Percentiles rank a stretch among this genome's conserved stretches.
phyloP scores from a whole-genome alignment of 2,329 filamentous ascomycete genomes.

The Pseudocercospora eumusae region DNA sequence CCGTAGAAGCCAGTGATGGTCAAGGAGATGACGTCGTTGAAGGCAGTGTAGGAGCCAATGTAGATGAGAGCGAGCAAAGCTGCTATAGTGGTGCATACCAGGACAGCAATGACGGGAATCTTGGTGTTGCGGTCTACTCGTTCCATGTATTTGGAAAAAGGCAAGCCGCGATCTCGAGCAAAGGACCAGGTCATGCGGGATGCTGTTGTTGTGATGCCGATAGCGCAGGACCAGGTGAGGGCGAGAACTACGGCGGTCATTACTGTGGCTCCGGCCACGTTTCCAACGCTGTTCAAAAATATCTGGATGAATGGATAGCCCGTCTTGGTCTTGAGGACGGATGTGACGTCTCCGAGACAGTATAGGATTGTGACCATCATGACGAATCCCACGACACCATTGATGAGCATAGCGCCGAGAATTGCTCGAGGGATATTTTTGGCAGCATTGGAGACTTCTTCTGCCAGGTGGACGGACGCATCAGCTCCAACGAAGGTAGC shows the following conservation, averaged over 20 bases:
- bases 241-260: conserved; percentile 50
- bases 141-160: conserved; percentile 43
- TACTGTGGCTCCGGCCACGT: conserved; percentile 47
- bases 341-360: conserved; percentile 46
- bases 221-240: conserved; percentile 39
- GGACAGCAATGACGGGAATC: conserved; percentile 37
- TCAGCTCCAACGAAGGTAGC: conserved; percentile 45
- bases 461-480: conserved; percentile 51
- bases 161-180: conserved; percentile 46
- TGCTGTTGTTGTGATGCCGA: conserved; percentile 45
- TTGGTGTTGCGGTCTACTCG: conserved; percentile 33
- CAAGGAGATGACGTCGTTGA: conserved; percentile 51
- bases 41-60: conserved; percentile 46
- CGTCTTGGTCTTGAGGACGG: conserved; percentile 47
- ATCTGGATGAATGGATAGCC: conserved; percentile 56
- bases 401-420: conserved; percentile 51
- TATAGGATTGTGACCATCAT: conserved; percentile 50
- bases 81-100: conserved; percentile 58
- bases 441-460: conserved; percentile 54
- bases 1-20: conserved; percentile 48
- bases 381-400: conserved; percentile 50
- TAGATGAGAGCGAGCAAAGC: conserved; percentile 46
- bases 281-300: conserved; percentile 51
- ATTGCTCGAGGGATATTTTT: conserved; percentile 53
- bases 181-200: conserved; percentile 47